Percentiles rank a stretch among this genome's conserved stretches.
These are phyloP conservation scores for Pisolithus sp. DNA, from an alignment of 768 basidiomycete genomes.

Conservation along the genomic window DNA sequence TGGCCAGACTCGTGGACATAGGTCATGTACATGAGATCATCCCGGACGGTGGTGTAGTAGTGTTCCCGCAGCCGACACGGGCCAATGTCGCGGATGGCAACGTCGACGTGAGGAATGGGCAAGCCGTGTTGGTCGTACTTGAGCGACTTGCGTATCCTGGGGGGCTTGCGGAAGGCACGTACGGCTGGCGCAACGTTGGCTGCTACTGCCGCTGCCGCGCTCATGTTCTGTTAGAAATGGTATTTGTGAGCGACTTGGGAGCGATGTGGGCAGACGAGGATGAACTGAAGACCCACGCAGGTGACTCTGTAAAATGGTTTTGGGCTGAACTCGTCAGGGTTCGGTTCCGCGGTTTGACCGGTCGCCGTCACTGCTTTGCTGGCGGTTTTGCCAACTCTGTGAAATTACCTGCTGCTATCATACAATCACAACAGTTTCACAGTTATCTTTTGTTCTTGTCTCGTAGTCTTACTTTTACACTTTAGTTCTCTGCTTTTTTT, in stretches of 20 bases:
- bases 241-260: no score
- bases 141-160: conserved; percentile 39
- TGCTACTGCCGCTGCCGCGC: conserved; percentile 8
- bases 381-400: no score
- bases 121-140: conserved; percentile 49
- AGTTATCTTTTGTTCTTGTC: background rate
- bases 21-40: conserved; percentile 92
- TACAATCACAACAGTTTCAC: background rate
- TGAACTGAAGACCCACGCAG: no score
- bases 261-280: no score
- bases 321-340: no score
- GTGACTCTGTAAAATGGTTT: no score
- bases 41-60: conserved; percentile 75
- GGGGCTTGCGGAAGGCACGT: conserved; percentile 49
- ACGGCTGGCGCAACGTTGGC: conserved; percentile 20
- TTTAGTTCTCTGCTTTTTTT: conserved; percentile 8
- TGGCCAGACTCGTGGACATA: conserved; percentile 70
- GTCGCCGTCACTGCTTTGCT: no score
- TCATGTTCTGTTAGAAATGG: conserved; percentile 5
- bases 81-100: conserved; percentile 64
- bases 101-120: conserved; percentile 63
- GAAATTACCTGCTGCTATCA: no score
- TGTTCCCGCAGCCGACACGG: conserved; percentile 74
- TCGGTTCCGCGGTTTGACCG: no score
- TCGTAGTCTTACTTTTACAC: background rate